Percentiles rank a stretch among this genome's conserved stretches.
Conservation (phyloP, 306 rosid genomes). For the Mimosa bimucronata region DNA sequence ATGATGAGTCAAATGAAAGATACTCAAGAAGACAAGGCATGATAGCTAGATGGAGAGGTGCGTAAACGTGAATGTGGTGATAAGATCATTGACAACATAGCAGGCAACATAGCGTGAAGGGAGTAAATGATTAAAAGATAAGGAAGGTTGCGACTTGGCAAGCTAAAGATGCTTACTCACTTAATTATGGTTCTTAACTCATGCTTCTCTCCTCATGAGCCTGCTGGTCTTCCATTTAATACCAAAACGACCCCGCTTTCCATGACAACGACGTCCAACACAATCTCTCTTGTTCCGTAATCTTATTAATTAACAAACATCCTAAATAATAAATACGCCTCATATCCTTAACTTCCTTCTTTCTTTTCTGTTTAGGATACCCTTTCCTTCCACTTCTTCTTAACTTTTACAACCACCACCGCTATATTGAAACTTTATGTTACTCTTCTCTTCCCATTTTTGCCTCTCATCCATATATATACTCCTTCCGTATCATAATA, state of each 20-base stretch:
- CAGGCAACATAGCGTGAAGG: slow-evolving; percentile 36
- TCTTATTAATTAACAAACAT: neutral
- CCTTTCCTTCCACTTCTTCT: neutral
- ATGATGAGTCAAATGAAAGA: slow-evolving; percentile 21
- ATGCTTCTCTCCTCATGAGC: slow-evolving; percentile 30
- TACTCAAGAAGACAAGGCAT: slow-evolving; percentile 3
- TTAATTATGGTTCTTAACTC: slow-evolving; percentile 23
- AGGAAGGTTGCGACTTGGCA: slow-evolving; percentile 14
- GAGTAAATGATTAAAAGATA: slow-evolving; percentile 43
- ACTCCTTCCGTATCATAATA: too few relatives aligned
- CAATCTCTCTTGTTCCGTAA: neutral
- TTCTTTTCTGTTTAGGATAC: neutral
- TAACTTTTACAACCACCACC: neutral
- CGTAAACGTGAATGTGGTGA: slow-evolving; percentile 3
- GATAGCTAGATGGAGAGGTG: neutral
- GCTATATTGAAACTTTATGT: neutral
- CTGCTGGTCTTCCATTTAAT: neutral
- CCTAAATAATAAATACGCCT: neutral
- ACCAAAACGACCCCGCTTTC: neutral
- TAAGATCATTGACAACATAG: slow-evolving; percentile 4
- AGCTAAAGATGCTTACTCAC: slow-evolving; percentile 18
- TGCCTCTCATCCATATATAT: neutral
- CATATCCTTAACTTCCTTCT: neutral
- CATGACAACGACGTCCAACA: slow-evolving; percentile 12
- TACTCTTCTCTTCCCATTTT: neutral